These are phyloP conservation scores for Hymenoscyphus infarciens DNA, from an alignment of 2,329 filamentous ascomycete species.

Conservation along the genomic window DNA sequence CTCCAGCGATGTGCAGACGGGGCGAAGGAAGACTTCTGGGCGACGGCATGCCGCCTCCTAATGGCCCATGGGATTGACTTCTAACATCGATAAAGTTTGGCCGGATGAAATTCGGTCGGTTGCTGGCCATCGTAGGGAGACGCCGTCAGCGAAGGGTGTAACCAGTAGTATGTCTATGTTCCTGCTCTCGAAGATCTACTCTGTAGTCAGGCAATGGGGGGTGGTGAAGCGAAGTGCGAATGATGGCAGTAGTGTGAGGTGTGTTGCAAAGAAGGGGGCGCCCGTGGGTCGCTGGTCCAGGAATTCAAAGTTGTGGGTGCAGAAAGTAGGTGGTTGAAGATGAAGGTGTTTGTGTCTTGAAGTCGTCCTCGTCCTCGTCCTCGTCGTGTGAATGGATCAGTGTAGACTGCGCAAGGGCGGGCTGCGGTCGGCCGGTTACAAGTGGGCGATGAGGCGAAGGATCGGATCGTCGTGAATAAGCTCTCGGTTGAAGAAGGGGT, in stretches of 20 bases:
- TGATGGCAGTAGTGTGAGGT: background rate
- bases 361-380: background rate
- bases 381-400: background rate
- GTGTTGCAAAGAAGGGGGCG: background rate
- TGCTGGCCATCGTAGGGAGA: slow-evolving; percentile 28
- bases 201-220: background rate
- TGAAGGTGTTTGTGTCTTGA: background rate
- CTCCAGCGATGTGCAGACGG: slow-evolving; percentile 71
- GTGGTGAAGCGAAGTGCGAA: background rate
- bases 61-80: slow-evolving; percentile 31
- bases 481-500: background rate
- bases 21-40: slow-evolving; percentile 50
- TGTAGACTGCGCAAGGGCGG: slow-evolving; percentile 3
- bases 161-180: slow-evolving; percentile 2
- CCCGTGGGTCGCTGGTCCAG: background rate
- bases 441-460: background rate
- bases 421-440: background rate
- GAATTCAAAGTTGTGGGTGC: slow-evolving; percentile 3
- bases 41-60: slow-evolving; percentile 22
- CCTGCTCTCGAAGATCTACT: slow-evolving; percentile 8
- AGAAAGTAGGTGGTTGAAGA: background rate
- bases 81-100: slow-evolving; percentile 34
- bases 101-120: slow-evolving; percentile 11
- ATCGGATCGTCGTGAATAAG: slow-evolving; percentile 8
- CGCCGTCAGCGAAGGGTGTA: background rate